Evolutionary conservation across 1,284 basidiomycete species (phyloP), one percentile per base, ranked within the genome.

Genomic region (Leccinum angustisporum): DNA sequence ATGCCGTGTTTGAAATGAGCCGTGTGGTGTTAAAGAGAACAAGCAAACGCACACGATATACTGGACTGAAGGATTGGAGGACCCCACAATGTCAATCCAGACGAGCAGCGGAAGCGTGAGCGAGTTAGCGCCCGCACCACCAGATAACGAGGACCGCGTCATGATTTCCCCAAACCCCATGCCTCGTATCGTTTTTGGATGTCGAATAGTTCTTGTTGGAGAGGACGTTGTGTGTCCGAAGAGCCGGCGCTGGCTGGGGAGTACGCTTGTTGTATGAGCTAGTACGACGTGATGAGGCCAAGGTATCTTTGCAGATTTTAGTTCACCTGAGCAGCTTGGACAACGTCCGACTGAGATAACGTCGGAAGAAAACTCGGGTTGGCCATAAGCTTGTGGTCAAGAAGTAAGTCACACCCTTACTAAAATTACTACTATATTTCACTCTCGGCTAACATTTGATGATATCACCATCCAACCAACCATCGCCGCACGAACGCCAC

Each of bases 81-180:
- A 1, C 89, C 91, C 54, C 82, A 81, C 0, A 76, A n/a, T 75
- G 54, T 86, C 81, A 1, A 88, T 73, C 91, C 92, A 96, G 1
- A 87, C 77, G 21, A 96, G 77, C 8, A 96, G 76, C 1, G 94
- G 94, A 70, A 95, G 91, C 0, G 93, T 94, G 33, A 95, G 80
- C 4, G 87, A 83, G 64, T 84, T 84, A 11, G 82, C 81, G 0
- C 89, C 92, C 5, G 88, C 83, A 1, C 91, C 91, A 64, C 86
- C 85, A 1, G 86, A 81, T 56, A 94, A 80, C 1, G 90, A 80
- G 1, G 92, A 92, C 57, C 85, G 84, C 0, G 86, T 83, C 65
- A 94, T 81, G 56, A 95, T 82, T 67, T 95, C 92, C 79, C 84
- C 52, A 93, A 77, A 13, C 90, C 90, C 91, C 91, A 93, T 5